Evolutionary conservation across 2,329 filamentous ascomycete species (phyloP), one percentile per base, ranked within the genome.

Genomic region (Ophiosphaerella korrae): DNA sequence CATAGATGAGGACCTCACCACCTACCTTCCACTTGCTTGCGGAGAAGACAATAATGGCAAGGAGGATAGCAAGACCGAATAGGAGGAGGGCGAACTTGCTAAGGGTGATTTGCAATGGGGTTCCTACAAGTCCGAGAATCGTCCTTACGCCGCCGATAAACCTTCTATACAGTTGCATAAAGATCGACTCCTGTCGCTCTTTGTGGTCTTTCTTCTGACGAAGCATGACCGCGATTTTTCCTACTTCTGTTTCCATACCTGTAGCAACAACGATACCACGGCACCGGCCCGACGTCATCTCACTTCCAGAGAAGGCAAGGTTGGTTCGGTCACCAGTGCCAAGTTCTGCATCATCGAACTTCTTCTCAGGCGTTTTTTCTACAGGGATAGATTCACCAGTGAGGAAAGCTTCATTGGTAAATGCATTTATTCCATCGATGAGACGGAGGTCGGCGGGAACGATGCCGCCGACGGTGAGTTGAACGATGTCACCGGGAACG

Each of bases 41-140:
- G 6, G 78, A 86, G 39, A 88, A 80, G 34, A 89, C 86, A 60
- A 90, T 84, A 58, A 90, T 82, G 7, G 86, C 86, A 54, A 86
- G 87, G 23, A 89, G 63, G 11, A 90, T 82, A 2, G 87, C 92
- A 43, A 91, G 82, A 40, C 81, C 85, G 66, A 96, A 95, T 2
- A 96, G 83, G 3, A 90, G 70, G 37, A 94, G 85, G 24, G 92
- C 91, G 65, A 96, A 87, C 74, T 92, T 91, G 76, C 88, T 90
- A 44, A 96, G 81, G 67, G 90, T 93, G 59, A 88, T 87, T 75
- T 95, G 90, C 39, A 96, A 79, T 0, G 92, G 92, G 1, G 92
- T 96, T 42, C 91, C 91, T 47, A 89, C 81, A 52, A 89, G 80
- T 44, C 87, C 87, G 7, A 89, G 77, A 64, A 90, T 77, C 13